Conservation (phyloP, 176 grass and related monocot genomes). For the Oryza punctata region DNA sequence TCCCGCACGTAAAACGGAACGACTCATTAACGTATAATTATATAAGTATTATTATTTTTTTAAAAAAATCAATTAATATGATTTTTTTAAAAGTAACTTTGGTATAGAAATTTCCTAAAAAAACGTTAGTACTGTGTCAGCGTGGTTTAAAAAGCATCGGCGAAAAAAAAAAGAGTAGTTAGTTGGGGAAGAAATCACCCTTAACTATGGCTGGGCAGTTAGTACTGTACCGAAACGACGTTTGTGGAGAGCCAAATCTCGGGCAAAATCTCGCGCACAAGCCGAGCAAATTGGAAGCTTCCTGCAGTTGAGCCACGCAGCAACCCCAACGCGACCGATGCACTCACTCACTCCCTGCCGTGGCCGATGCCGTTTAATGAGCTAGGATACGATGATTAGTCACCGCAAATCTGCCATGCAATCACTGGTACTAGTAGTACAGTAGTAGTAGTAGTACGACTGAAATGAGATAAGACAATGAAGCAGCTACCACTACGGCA, state of each 20-base stretch:
- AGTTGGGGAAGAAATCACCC: too few relatives aligned
- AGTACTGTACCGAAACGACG: too few relatives aligned
- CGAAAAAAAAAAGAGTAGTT: too few relatives aligned
- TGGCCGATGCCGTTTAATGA: background rate
- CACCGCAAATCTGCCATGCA: slow-evolving; percentile 5
- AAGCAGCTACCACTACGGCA: background rate
- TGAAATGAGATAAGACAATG: slow-evolving; percentile 15
- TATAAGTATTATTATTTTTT: too few relatives aligned
- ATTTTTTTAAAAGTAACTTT: too few relatives aligned
- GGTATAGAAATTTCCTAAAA: too few relatives aligned
- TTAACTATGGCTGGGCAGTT: too few relatives aligned
- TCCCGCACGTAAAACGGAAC: too few relatives aligned
- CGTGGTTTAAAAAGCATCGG: too few relatives aligned
- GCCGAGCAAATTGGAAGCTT: background rate
- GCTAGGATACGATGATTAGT: slow-evolving; percentile 35
- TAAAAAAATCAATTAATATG: too few relatives aligned
- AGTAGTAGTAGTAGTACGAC: background rate
- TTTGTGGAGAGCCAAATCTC: background rate
- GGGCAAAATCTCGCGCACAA: background rate
- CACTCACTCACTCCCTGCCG: background rate
- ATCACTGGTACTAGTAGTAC: background rate
- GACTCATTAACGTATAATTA: too few relatives aligned
- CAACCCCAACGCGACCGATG: background rate
- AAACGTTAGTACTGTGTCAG: too few relatives aligned
- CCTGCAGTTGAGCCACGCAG: background rate